Conservation (phyloP, 2,329 filamentous ascomycete genomes). For the Fusarium proliferatum region DNA sequence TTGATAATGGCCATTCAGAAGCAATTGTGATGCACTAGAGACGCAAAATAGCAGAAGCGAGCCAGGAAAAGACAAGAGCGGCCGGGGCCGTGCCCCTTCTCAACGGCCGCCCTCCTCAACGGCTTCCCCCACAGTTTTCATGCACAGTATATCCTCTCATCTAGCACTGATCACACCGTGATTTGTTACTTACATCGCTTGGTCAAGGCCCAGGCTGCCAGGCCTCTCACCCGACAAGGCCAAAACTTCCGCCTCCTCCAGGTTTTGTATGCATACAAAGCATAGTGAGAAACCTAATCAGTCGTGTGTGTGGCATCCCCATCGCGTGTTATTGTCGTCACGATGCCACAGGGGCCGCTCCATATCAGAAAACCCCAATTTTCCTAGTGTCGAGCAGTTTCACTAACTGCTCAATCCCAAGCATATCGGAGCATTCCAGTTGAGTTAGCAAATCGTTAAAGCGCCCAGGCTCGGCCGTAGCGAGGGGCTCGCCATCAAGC, state of each 20-base stretch:
- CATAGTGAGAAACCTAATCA: slow-evolving; percentile 45
- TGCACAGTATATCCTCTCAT: slow-evolving; percentile 16
- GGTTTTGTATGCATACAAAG: slow-evolving; percentile 43
- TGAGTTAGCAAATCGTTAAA: slow-evolving; percentile 5
- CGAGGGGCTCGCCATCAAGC: slow-evolving; percentile 24
- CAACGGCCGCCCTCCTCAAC: slow-evolving; percentile 46
- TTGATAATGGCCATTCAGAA: slow-evolving; percentile 21
- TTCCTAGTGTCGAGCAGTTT: slow-evolving; percentile 6
- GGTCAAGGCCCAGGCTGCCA: slow-evolving; percentile 28
- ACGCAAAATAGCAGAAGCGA: slow-evolving; percentile 33
- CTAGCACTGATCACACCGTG: slow-evolving; percentile 25
- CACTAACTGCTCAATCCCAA: slow-evolving; percentile 10
- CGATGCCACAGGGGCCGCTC: slow-evolving; percentile 33
- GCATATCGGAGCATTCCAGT: slow-evolving; percentile 6
- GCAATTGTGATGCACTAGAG: slow-evolving; percentile 29
- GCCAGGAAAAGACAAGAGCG: slow-evolving; percentile 41
- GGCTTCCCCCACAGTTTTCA: slow-evolving; percentile 38
- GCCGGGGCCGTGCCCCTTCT: slow-evolving; percentile 45
- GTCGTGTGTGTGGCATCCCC: slow-evolving; percentile 35
- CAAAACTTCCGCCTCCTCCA: slow-evolving; percentile 35
- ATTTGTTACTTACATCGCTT: slow-evolving; percentile 25
- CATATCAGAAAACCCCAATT: slow-evolving; percentile 22
- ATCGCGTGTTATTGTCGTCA: slow-evolving; percentile 47
- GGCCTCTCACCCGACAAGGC: slow-evolving; percentile 3
- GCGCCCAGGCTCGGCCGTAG: slow-evolving; percentile 21